Percentiles rank a stretch among this genome's conserved stretches.
Evolutionary conservation across 1,284 basidiomycete genomes (phyloP).

Genomic region (Wallemia hederae): DNA sequence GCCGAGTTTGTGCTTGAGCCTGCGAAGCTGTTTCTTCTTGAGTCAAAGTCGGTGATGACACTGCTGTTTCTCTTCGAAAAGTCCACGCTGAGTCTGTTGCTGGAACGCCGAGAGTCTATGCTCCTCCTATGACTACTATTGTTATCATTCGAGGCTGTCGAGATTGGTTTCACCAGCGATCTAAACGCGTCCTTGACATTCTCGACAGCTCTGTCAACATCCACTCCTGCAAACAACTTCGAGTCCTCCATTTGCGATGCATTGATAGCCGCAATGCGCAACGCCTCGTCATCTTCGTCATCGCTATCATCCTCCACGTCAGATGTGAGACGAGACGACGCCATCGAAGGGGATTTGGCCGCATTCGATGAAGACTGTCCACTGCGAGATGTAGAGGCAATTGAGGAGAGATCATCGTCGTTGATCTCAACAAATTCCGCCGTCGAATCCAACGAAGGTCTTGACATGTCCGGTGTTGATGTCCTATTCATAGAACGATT

Average conservation of each 20-base stretch:
- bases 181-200: conserved; percentile 8
- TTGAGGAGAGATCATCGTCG: background rate
- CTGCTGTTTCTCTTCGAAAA: conserved; percentile 1
- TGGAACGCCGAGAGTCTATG: conserved; percentile 2
- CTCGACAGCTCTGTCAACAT: conserved; percentile 6
- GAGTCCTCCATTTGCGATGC: conserved; percentile 4
- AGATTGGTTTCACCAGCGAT: conserved; percentile 4
- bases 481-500: background rate
- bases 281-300: conserved; percentile 6
- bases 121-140: conserved; percentile 2
- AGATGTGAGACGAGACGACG: background rate
- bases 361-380: background rate
- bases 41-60: background rate
- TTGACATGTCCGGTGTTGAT: conserved; percentile 1
- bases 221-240: conserved; percentile 3
- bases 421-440: conserved; percentile 1
- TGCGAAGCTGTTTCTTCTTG: background rate
- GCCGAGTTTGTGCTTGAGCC: background rate
- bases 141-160: conserved; percentile 6
- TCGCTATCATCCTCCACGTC: conserved; percentile 8
- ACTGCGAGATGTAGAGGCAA: background rate
- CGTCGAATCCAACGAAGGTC: background rate
- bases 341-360: background rate
- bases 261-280: conserved; percentile 2
- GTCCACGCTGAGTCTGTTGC: conserved; percentile 1